phyloP scores from a whole-genome alignment of 257 asterid genomes.

The Salvia rosmarinus region DNA sequence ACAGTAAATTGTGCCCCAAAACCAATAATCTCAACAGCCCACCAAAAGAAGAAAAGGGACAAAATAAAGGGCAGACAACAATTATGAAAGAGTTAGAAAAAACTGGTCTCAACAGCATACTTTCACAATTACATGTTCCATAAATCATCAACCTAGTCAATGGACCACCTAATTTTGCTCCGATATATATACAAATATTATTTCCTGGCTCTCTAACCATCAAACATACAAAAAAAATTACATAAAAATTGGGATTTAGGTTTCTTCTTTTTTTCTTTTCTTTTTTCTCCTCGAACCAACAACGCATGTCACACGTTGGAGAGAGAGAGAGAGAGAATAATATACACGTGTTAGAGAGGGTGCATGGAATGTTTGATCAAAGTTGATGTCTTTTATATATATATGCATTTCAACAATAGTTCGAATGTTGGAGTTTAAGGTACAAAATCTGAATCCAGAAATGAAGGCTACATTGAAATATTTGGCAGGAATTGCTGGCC shows the following conservation, averaged over 20 bases:
- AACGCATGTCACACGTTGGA: constrained; percentile 27
- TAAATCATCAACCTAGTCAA: constrained; percentile 42
- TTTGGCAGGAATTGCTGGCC: constrained; percentile 81
- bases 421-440: constrained; percentile 50
- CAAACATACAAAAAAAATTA: neutral
- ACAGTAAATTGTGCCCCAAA: constrained; percentile 42
- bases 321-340: no score
- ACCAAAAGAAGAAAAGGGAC: constrained; percentile 52
- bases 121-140: constrained; percentile 56
- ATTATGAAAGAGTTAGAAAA: constrained; percentile 57
- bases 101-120: constrained; percentile 39
- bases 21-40: constrained; percentile 47
- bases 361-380: constrained; percentile 57
- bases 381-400: constrained; percentile 54
- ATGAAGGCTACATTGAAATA: constrained; percentile 79
- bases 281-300: neutral
- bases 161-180: constrained; percentile 50
- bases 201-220: neutral
- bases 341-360: constrained; percentile 13
- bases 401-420: constrained; percentile 48
- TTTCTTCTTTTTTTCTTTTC: neutral
- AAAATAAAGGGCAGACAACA: constrained; percentile 63
- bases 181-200: neutral
- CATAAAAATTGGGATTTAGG: neutral
- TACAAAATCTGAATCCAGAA: constrained; percentile 34